Conservation (phyloP, 306 rosid genomes). For the Malus sieversii region DNA sequence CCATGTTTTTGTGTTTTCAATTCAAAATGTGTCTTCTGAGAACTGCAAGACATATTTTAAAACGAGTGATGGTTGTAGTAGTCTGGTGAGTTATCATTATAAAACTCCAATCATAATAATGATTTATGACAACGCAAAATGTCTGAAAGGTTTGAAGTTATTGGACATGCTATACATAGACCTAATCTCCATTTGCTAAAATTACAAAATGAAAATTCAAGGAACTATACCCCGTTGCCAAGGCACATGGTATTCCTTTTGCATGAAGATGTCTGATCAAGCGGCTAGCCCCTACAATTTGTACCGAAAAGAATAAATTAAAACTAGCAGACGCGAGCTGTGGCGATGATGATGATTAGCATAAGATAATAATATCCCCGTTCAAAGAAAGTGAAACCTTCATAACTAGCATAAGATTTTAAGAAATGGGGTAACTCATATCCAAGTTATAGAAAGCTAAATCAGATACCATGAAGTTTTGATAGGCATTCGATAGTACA, state of each 20-base stretch:
- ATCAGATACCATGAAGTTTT: background rate
- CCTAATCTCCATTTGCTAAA: constrained; percentile 8
- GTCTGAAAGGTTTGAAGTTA: background rate
- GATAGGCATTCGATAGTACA: background rate
- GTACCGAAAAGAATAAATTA: background rate
- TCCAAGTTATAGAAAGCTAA: background rate
- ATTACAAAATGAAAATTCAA: background rate
- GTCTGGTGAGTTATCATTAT: background rate
- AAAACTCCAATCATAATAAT: background rate
- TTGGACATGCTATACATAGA: background rate
- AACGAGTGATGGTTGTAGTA: constrained; percentile 16
- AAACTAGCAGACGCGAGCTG: background rate
- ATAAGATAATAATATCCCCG: too few species aligned
- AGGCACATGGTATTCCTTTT: constrained; percentile 60
- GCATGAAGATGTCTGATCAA: constrained; percentile 70
- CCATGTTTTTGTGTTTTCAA: constrained; percentile 76
- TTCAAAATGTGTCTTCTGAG: constrained; percentile 71
- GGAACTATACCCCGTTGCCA: constrained; percentile 77
- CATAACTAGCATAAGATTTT: background rate
- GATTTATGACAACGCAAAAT: background rate
- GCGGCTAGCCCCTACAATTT: constrained; percentile 58
- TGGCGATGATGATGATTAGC: background rate
- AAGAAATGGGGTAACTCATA: background rate
- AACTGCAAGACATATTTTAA: constrained; percentile 37
- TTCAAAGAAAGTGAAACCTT: background rate